These are phyloP conservation scores for Tylopilus orsonianus DNA, from an alignment of 1,284 basidiomycete species.

Conservation along the genomic window DNA sequence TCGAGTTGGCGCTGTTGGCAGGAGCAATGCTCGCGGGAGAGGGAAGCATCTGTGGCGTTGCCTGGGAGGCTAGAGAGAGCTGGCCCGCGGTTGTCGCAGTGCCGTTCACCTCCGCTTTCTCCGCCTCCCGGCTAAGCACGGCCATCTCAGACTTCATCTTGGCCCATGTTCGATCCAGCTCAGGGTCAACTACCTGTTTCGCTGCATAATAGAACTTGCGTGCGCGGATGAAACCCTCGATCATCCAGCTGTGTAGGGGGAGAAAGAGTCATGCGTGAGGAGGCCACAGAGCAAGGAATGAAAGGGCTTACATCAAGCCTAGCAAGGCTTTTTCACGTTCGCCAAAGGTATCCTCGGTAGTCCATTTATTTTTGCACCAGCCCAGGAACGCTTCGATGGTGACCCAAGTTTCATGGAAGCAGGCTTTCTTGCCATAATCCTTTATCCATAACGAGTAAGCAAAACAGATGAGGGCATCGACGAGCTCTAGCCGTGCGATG, in stretches of 20 bases:
- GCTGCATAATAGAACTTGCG: constrained; percentile 55
- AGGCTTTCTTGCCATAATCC: constrained; percentile 53
- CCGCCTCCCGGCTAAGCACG: constrained; percentile 47
- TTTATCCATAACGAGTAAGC: constrained; percentile 71
- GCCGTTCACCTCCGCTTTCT: constrained; percentile 38
- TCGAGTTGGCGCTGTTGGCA: constrained; percentile 69
- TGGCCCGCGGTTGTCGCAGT: constrained; percentile 36
- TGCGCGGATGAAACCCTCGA: constrained; percentile 67
- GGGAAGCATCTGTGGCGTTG: constrained; percentile 68
- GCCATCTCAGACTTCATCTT: constrained; percentile 45
- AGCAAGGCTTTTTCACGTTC: constrained; percentile 73
- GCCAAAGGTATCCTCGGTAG: constrained; percentile 54
- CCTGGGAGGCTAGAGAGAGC: constrained; percentile 42
- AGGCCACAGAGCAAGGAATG: constrained; percentile 25
- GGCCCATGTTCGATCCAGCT: constrained; percentile 40
- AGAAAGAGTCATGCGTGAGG: constrained; percentile 32
- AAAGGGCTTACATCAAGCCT: constrained; percentile 66
- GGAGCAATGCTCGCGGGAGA: constrained; percentile 68
- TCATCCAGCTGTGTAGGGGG: constrained; percentile 57
- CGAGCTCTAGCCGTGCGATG: constrained; percentile 70
- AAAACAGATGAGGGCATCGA: constrained; percentile 73
- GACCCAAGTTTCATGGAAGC: constrained; percentile 57
- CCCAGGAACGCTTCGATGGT: constrained; percentile 61
- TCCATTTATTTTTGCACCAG: constrained; percentile 72
- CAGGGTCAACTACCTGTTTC: constrained; percentile 42